phyloP scores from a whole-genome alignment of 208 protist species.

The Eutreptiella sp. region DNA sequence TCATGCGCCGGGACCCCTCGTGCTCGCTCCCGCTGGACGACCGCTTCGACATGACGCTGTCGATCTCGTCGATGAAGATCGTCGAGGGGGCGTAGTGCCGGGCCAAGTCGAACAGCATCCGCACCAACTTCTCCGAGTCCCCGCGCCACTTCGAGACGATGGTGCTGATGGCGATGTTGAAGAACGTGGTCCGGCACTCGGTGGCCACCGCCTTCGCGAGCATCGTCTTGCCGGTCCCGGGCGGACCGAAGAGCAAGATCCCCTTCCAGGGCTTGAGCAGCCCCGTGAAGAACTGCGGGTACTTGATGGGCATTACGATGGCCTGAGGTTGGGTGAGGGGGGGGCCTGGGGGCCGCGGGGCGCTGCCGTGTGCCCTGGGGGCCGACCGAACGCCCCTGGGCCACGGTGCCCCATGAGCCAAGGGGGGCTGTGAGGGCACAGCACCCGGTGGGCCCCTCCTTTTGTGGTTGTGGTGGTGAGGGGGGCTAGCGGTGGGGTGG shows the following conservation, averaged over 20 bases:
- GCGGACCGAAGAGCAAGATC: slow-evolving; percentile 90
- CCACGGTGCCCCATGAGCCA: slow-evolving; percentile 33
- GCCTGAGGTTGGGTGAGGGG: no score
- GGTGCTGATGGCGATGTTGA: slow-evolving; percentile 93
- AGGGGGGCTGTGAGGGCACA: slow-evolving; percentile 40
- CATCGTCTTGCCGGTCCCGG: slow-evolving; percentile 95
- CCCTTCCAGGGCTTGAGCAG: slow-evolving; percentile 90
- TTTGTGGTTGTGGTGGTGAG: no score
- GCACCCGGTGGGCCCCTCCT: no score
- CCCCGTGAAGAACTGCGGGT: slow-evolving; percentile 77
- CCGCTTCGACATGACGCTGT: slow-evolving; percentile 27
- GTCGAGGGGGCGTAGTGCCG: slow-evolving; percentile 77
- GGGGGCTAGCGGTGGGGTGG: no score
- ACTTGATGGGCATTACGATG: slow-evolving; percentile 78
- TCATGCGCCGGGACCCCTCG: slow-evolving; percentile 42
- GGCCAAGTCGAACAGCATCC: slow-evolving; percentile 85
- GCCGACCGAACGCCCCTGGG: not conserved
- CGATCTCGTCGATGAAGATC: slow-evolving; percentile 51
- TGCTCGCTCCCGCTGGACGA: slow-evolving; percentile 29
- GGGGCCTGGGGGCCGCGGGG: no score
- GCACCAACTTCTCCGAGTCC: slow-evolving; percentile 94
- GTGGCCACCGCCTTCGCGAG: slow-evolving; percentile 91
- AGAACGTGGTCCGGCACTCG: slow-evolving; percentile 96
- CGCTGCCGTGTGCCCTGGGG: no score
- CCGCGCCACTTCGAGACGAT: slow-evolving; percentile 95